These are phyloP conservation scores for Penicillium samsonianum DNA, from an alignment of 495 filamentous ascomycete genomes.

Conservation along the genomic window DNA sequence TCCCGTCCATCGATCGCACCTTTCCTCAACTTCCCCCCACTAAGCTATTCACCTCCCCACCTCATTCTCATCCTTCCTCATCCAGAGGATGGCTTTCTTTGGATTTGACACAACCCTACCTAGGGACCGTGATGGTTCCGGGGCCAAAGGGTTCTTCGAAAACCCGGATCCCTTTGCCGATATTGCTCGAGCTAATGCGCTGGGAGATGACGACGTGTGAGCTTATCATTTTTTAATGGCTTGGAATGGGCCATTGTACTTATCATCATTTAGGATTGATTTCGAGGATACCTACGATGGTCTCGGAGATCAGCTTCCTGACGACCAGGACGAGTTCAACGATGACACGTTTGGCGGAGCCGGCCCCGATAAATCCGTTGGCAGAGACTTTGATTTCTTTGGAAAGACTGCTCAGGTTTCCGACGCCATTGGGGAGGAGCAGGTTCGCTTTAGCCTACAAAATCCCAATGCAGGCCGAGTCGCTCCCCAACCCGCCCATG, in stretches of 20 bases:
- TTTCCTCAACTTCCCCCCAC: constrained; percentile 22
- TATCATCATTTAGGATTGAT: constrained; percentile 59
- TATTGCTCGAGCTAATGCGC: constrained; percentile 56
- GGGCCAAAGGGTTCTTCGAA: constrained; percentile 80
- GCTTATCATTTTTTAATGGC: constrained; percentile 33
- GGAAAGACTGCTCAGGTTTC: constrained; percentile 85
- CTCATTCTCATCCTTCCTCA: constrained; percentile 16
- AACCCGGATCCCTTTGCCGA: constrained; percentile 87
- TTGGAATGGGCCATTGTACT: background rate
- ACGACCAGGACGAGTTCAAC: constrained; percentile 93
- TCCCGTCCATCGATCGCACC: constrained; percentile 10
- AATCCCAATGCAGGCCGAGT: constrained; percentile 50
- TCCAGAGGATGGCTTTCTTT: constrained; percentile 72
- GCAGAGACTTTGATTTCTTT: constrained; percentile 97
- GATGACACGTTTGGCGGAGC: constrained; percentile 91
- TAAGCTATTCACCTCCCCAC: constrained; percentile 11
- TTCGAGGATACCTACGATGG: constrained; percentile 99
- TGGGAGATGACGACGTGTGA: constrained; percentile 73
- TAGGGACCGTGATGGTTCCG: constrained; percentile 51
- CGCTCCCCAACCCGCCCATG: constrained; percentile 29
- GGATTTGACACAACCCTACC: constrained; percentile 74
- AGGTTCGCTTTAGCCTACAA: constrained; percentile 74
- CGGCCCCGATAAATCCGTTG: constrained; percentile 51
- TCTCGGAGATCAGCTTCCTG: constrained; percentile 85
- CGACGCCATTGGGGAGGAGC: constrained; percentile 84